phyloP scores from a whole-genome alignment of 164 flowering plant species.

The Vitis rupestris region DNA sequence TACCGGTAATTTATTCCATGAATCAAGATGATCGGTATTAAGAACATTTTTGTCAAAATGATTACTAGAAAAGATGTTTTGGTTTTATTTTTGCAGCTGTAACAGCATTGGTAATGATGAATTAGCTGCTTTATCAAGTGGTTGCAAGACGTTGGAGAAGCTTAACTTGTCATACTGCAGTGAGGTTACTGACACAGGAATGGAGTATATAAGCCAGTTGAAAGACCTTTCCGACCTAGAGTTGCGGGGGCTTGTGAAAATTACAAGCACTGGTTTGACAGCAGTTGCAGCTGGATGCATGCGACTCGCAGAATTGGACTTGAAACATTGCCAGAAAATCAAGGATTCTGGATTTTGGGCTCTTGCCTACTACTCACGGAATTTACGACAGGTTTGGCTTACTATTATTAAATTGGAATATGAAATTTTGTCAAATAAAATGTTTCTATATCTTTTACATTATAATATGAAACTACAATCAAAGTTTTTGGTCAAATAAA shows the following conservation, averaged over 20 bases:
- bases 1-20: conserved; percentile 47
- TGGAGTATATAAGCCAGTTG: conserved; percentile 40
- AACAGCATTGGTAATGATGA: conserved; percentile 59
- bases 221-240: conserved; percentile 60
- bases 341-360: conserved; percentile 63
- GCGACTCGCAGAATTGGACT: conserved; percentile 54
- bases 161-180: conserved; percentile 67
- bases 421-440: no score
- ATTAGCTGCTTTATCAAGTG: conserved; percentile 48
- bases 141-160: conserved; percentile 63
- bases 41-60: no score
- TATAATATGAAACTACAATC: no score
- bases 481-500: no score
- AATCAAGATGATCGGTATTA: neutral
- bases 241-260: conserved; percentile 45
- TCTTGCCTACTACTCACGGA: conserved; percentile 47
- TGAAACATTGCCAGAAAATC: conserved; percentile 56
- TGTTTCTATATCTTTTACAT: no score
- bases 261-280: conserved; percentile 51
- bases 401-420: neutral
- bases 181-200: conserved; percentile 50
- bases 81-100: conserved; percentile 40
- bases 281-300: conserved; percentile 59
- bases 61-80: neutral
- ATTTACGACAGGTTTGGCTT: conserved; percentile 60